Evolutionary conservation across 2,329 filamentous ascomycete genomes (phyloP), one percentile per base, ranked within the genome.

Genomic region (Clonostachys byssicola): DNA sequence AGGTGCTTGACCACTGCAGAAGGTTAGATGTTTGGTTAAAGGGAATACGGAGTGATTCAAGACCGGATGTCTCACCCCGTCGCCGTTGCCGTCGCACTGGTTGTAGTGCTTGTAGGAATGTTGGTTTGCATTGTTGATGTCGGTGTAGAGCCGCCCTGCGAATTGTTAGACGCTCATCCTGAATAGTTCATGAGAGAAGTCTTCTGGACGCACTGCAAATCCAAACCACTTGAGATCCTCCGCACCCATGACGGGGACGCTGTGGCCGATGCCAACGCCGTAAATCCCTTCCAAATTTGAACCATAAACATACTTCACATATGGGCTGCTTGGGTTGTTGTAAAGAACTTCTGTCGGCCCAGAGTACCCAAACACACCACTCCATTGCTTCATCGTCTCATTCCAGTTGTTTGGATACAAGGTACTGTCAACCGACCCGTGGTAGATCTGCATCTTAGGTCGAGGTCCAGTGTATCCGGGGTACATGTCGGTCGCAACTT

Each of bases 301-400:
- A 10, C 64, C 64, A 47, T 61, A 67, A 34, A 64, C 56, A 45
- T 54, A 59, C 35, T 57, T 65, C 10, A 57, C 60, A 47, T 62
- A 65, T 14, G 56, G 56, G 17, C 52, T 49, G 39, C 59, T 57
- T 12, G 64, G 64, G 34, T 44, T 54, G 30, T 64, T 61, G 34
- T 54, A 47, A 13, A 55, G 43, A 35, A 56, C 55, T 44, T 51
- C 52, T 8, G 57, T 60, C 7, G 64, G 49, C 42, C 58, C 49
- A 33, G 49, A 55, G 23, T 64, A 61, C 9, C 73, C 74, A 46
- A 76, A 71, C 2, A 80, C 69, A 16, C 67, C 71, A 0, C 73
- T 69, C 75, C 76, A 80, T 62, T 79, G 67, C 66, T 80, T 79
- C 56, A 78, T 72, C 45, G 73, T 73, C 65, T 83, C 80, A 38